Percentiles rank a stretch among this genome's conserved stretches.
Conservation (phyloP, 176 grass and related monocot genomes). For the Bothriochloa decipiens region DNA sequence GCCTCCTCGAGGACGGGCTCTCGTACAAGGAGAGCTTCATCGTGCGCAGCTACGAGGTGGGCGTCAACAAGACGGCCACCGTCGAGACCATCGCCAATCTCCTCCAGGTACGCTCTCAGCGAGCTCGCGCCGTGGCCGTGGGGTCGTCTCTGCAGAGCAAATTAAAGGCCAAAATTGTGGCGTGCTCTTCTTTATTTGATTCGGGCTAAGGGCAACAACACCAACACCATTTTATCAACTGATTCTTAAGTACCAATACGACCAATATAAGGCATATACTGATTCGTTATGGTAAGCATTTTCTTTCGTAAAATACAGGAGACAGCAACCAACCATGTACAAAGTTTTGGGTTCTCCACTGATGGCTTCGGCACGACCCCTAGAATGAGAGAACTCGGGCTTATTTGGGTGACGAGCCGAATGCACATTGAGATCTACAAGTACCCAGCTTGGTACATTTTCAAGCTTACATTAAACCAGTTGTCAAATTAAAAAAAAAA, state of each 20-base stretch:
- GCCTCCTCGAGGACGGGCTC: slow-evolving; percentile 76
- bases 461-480: background rate
- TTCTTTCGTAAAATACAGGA: slow-evolving; percentile 62
- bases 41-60: slow-evolving; percentile 85
- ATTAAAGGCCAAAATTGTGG: too few species aligned
- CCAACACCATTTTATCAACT: too few species aligned
- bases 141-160: too few species aligned
- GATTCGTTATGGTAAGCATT: background rate
- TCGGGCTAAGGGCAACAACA: too few species aligned
- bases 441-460: slow-evolving; percentile 89
- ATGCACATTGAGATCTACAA: slow-evolving; percentile 99
- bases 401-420: slow-evolving; percentile 93
- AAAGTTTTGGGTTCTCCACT: slow-evolving; percentile 90
- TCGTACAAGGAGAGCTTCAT: slow-evolving; percentile 96
- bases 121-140: too few species aligned
- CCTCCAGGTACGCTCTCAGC: slow-evolving; percentile 57
- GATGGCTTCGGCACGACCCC: slow-evolving; percentile 91
- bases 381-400: slow-evolving; percentile 86
- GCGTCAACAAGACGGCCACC: slow-evolving; percentile 94
- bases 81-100: slow-evolving; percentile 94
- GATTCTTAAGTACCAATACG: too few species aligned
- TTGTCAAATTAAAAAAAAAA: too few species aligned
- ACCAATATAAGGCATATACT: too few species aligned
- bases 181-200: too few species aligned
- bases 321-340: slow-evolving; percentile 89